A percentile compares a stretch with the other conserved stretches of the same genome.
Evolutionary conservation across 2,329 filamentous ascomycete species (phyloP).

Genomic region (Neoarthrinium moseri): DNA sequence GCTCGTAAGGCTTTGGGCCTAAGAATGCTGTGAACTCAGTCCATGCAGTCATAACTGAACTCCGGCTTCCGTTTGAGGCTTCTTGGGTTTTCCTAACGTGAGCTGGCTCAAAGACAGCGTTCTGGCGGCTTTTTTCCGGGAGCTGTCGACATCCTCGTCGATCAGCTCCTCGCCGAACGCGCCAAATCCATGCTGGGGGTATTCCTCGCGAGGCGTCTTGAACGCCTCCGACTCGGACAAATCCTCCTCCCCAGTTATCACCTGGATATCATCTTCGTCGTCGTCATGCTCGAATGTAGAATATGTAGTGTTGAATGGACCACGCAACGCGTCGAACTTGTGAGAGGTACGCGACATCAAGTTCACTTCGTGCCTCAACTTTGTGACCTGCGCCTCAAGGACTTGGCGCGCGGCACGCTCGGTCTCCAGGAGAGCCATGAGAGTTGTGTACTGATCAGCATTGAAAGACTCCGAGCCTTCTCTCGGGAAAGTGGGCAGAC

Average conservation of each 20-base stretch:
- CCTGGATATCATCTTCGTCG: slow-evolving; percentile 33
- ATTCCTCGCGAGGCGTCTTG: slow-evolving; percentile 51
- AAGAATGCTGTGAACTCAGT: slow-evolving; percentile 13
- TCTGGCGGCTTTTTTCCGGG: slow-evolving; percentile 54
- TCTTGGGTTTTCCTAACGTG: slow-evolving; percentile 42
- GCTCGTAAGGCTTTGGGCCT: background rate
- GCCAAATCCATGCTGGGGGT: slow-evolving; percentile 33
- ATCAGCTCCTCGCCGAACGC: slow-evolving; percentile 42
- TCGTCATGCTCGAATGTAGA: slow-evolving; percentile 44
- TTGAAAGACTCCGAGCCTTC: slow-evolving; percentile 31
- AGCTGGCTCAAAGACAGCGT: slow-evolving; percentile 64
- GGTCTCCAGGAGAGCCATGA: slow-evolving; percentile 52
- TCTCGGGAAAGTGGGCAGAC: slow-evolving; percentile 39
- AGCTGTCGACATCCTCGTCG: slow-evolving; percentile 33
- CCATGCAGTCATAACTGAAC: slow-evolving; percentile 32
- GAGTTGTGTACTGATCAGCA: slow-evolving; percentile 46
- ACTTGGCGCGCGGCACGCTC: slow-evolving; percentile 56
- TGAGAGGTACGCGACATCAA: slow-evolving; percentile 39
- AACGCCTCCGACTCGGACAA: slow-evolving; percentile 43
- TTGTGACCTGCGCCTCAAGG: slow-evolving; percentile 56
- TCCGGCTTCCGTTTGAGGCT: slow-evolving; percentile 16
- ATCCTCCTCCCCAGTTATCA: slow-evolving; percentile 21
- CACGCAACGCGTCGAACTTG: slow-evolving; percentile 33
- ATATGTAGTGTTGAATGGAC: slow-evolving; percentile 30
- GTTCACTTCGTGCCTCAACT: slow-evolving; percentile 49